These are phyloP conservation scores for Phialophora expanda DNA, from an alignment of 2,329 filamentous ascomycete species.

Conservation along the genomic window DNA sequence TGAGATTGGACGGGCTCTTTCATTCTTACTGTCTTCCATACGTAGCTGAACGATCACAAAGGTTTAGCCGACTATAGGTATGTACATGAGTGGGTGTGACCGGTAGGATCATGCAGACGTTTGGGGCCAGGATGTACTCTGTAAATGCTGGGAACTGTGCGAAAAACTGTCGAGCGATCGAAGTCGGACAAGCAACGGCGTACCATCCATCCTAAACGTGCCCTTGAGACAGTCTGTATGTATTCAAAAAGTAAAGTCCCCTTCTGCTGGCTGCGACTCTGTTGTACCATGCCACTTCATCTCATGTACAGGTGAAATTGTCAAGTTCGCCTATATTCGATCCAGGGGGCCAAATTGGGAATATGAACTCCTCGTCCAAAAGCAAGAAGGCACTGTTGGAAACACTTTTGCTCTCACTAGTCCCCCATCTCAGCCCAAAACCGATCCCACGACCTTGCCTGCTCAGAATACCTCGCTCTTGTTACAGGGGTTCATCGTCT, in stretches of 20 bases:
- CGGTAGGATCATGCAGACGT: too few species aligned
- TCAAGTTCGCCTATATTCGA: slow-evolving; percentile 9
- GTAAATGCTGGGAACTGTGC: not conserved
- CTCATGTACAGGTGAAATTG: slow-evolving; percentile 10
- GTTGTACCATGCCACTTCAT: slow-evolving; percentile 7
- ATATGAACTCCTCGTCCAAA: slow-evolving; percentile 8
- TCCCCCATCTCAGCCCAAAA: slow-evolving; percentile 13
- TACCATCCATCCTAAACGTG: not conserved
- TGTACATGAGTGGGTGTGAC: too few species aligned
- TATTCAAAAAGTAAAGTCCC: slow-evolving; percentile 1
- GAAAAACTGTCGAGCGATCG: not conserved
- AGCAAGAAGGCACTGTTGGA: slow-evolving; percentile 6
- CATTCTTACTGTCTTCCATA: not conserved
- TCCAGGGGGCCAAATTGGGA: not conserved
- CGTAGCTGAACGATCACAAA: not conserved
- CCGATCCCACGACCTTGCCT: slow-evolving; percentile 9
- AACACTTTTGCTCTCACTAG: slow-evolving; percentile 25
- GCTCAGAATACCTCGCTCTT: slow-evolving; percentile 12
- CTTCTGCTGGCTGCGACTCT: slow-evolving; percentile 4
- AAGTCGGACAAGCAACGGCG: not conserved
- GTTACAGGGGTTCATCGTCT: slow-evolving; percentile 19
- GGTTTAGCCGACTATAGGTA: not conserved
- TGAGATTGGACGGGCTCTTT: not conserved
- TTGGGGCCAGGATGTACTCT: not conserved
- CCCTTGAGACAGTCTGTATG: slow-evolving; percentile 3